phyloP scores from a whole-genome alignment of 2,329 filamentous ascomycete genomes.

The Cladosporium phlei region DNA sequence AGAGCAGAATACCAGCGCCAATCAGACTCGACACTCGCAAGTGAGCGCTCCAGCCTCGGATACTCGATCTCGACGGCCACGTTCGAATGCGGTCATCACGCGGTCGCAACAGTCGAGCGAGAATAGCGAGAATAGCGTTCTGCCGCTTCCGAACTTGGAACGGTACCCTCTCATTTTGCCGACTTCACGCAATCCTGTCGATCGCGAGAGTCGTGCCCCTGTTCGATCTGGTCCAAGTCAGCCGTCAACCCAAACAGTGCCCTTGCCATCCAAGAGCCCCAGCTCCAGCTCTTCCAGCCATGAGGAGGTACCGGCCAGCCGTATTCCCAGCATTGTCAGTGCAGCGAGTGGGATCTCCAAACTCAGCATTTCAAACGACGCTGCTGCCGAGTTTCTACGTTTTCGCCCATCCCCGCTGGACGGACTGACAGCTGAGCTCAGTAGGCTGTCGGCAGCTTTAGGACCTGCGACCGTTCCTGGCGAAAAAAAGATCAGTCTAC shows the following conservation, averaged over 20 bases:
- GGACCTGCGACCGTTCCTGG: not conserved
- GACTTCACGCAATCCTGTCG: constrained; percentile 10
- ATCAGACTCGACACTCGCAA: not conserved
- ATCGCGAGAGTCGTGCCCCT: not conserved
- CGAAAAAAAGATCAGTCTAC: not conserved
- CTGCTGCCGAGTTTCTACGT: constrained; percentile 18
- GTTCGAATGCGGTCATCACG: constrained; percentile 2
- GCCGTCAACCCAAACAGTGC: not conserved
- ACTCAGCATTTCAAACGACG: constrained; percentile 6
- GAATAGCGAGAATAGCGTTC: not conserved
- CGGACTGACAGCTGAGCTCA: constrained; percentile 28
- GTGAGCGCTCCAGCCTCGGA: not conserved
- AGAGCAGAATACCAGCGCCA: constrained; percentile 19
- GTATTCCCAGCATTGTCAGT: constrained; percentile 17
- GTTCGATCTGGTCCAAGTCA: not conserved
- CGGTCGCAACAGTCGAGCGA: constrained; percentile 1
- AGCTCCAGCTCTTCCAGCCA: not conserved
- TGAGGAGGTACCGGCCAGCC: not conserved
- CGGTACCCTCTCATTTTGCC: constrained; percentile 22
- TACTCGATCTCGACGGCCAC: not conserved
- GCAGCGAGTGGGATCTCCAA: constrained; percentile 16
- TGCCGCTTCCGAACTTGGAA: constrained; percentile 17
- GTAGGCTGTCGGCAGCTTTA: constrained; percentile 18
- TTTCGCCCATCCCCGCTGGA: constrained; percentile 30
- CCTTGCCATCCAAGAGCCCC: not conserved